Base-by-base conservation (phyloP, 2,329 filamentous ascomycete genomes). In the Phialemonium atrogriseum region DNA sequence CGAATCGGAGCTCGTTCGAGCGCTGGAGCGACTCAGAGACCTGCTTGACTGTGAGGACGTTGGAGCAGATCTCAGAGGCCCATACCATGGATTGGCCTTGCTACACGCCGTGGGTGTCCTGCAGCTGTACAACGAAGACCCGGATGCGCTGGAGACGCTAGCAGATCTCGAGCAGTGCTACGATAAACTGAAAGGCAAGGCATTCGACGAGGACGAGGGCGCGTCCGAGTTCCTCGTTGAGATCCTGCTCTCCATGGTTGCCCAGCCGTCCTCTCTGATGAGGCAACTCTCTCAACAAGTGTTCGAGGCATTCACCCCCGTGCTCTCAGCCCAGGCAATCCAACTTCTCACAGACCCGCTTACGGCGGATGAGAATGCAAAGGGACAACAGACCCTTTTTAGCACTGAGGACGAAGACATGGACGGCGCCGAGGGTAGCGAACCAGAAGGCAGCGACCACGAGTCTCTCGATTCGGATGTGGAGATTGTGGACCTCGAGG, bases 121-220 rank as follows among this genome's bases (percentile, higher is more conserved):
- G 34, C 86, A 95, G 54, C 70, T 94, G 7, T 94, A 94, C 60
- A 88, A 89, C 47, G 84, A 86, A 15, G 87, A 94, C 37, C 69
- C 82, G 0, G 91, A 96, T 50, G 84, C 87, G 1, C 72, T 94
- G 14, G 78, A 81, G 29, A 80, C 91, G 39, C 63, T 95, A 7
- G 74, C 83, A 33, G 89, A 95, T 45, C 67, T 95, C n/a, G 73
- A 81, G 42, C 66, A 80, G 37, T 87, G 82, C 52, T 81, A 80
- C 37, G 69, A 82, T 25, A 78, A 77, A 48, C 66, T 82, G 30
- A 70, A 75, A 38, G 65, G 68, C 31, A 70, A 77, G 42, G 62
- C 68, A 30, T 58, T 59, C 0, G 66, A 74, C 40, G 58, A 73
- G 23, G 64, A 74, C 45, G 56, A 62, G 1, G 73, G 70, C 6